Percentiles rank a stretch among this genome's conserved stretches.
Evolutionary conservation across 768 basidiomycete species (phyloP).

Genomic region (Lactifluus echinatus): DNA sequence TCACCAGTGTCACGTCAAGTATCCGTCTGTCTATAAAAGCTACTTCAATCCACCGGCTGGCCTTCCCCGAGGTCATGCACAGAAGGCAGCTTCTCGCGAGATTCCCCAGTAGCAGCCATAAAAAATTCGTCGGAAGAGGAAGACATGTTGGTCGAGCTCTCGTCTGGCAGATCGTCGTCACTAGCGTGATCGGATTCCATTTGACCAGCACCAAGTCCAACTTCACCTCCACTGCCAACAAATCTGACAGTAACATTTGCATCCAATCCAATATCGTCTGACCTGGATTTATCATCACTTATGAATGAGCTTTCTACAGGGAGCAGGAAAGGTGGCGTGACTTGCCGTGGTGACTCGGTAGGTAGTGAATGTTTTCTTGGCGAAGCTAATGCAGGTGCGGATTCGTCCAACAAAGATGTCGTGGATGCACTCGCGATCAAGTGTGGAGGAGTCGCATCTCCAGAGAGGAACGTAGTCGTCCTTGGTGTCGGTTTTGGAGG

Average conservation of each 20-base stretch:
- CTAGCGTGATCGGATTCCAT: background rate
- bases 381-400: conserved; percentile 30
- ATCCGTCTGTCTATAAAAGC: conserved; percentile 17
- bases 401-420: conserved; percentile 31
- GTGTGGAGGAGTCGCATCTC: conserved; percentile 14
- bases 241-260: conserved; percentile 4
- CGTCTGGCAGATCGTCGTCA: background rate
- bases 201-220: background rate
- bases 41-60: conserved; percentile 42
- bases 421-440: background rate
- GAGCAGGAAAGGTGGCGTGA: background rate
- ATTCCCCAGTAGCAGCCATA: background rate
- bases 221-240: background rate
- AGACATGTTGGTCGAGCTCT: background rate
- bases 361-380: conserved; percentile 31
- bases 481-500: background rate
- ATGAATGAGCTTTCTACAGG: background rate
- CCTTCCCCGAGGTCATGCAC: conserved; percentile 45
- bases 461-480: conserved; percentile 6
- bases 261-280: background rate
- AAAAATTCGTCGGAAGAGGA: background rate
- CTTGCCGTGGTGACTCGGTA: background rate
- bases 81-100: conserved; percentile 9
- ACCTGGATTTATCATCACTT: background rate
- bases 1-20: conserved; percentile 4